phyloP scores from a whole-genome alignment of 176 grass and related monocot species.

The barley (Hordeum vulgare) region MorexV3_pseudomolecules_assembly NC_058519.1:639885369-639885868 shows the following conservation, averaged over 20 bases:
- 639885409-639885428: not conserved
- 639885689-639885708: not conserved
- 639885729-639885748: too few species aligned
- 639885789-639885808: too few species aligned
- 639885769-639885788: too few species aligned
- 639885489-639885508: not conserved
- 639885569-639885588: not conserved
- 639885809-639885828: too few species aligned
- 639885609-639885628: too few species aligned
- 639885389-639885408: not conserved
- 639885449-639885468: not conserved
- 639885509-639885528: not conserved
- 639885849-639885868: too few species aligned
- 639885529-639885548: not conserved
- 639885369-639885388: not conserved
- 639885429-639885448: not conserved
- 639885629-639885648: not conserved
- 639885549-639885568: not conserved
- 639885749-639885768: too few species aligned
- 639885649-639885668: not conserved
- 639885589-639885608: too few species aligned
- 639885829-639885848: too few species aligned
- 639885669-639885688: not conserved
- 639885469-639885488: not conserved
- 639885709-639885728: not conserved